phyloP scores from a whole-genome alignment of 2,329 filamentous ascomycete genomes.

The Pyrenophora tritici-repentis region DNA sequence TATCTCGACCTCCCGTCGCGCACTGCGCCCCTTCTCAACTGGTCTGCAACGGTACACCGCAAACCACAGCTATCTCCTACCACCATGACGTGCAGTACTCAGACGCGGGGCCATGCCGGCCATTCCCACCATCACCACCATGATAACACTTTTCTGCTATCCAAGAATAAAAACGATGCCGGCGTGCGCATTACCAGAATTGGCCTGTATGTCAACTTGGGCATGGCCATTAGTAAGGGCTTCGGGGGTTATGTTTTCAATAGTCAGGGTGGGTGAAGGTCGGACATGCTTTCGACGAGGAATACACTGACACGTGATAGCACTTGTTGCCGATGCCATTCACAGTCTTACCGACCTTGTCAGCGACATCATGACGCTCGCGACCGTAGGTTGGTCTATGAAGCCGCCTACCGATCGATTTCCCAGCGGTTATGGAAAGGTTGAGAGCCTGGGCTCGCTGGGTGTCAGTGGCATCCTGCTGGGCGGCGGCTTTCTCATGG shows the following conservation, averaged over 20 bases:
- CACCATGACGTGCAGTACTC: constrained; percentile 37
- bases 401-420: constrained; percentile 82
- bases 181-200: constrained; percentile 92
- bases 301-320: constrained; percentile 45
- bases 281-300: background rate
- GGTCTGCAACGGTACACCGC: constrained; percentile 40
- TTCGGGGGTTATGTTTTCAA: constrained; percentile 92
- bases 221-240: constrained; percentile 93
- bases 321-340: constrained; percentile 90
- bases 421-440: constrained; percentile 91
- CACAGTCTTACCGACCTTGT: constrained; percentile 95
- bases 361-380: constrained; percentile 90
- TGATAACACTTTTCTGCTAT: constrained; percentile 82
- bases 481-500: constrained; percentile 89
- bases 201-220: constrained; percentile 84
- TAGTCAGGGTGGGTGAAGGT: constrained; percentile 66
- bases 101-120: constrained; percentile 44
- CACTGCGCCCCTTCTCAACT: constrained; percentile 30
- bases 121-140: constrained; percentile 72
- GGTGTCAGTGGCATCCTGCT: constrained; percentile 92
- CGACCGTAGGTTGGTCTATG: constrained; percentile 91
- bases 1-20: constrained; percentile 12
- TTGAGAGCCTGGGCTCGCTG: constrained; percentile 93
- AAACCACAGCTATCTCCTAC: constrained; percentile 36
- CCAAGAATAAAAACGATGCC: constrained; percentile 84